These are phyloP conservation scores for Fraxinus xanthoxyloides DNA, from an alignment of 305 asterid genomes.

Conservation along the genomic window DNA sequence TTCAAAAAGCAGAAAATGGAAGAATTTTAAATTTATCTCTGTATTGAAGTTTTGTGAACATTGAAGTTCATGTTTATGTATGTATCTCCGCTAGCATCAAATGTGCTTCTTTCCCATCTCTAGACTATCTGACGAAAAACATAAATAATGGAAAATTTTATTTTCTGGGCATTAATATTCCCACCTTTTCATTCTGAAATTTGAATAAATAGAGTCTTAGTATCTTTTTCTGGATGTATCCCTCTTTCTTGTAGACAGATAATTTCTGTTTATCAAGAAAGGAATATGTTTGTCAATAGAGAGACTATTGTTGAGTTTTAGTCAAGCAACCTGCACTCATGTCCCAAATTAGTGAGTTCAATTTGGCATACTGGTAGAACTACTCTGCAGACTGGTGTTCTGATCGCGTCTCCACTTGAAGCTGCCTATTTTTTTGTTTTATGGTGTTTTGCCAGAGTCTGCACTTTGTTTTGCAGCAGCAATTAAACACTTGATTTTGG, in stretches of 20 bases:
- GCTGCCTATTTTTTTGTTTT: not conserved
- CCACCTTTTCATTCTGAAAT: constrained; percentile 6
- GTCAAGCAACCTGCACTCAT: not conserved
- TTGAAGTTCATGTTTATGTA: not conserved
- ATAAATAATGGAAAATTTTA: not conserved
- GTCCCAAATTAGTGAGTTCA: not conserved
- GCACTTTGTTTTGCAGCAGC: not conserved
- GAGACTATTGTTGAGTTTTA: constrained; percentile 10
- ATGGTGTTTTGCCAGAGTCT: not conserved
- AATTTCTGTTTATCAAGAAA: not conserved
- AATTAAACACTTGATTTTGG: not conserved
- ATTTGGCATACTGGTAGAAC: constrained; percentile 9
- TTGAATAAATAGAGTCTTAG: not conserved
- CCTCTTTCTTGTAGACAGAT: not conserved
- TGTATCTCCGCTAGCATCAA: not conserved
- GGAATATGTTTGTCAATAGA: not conserved
- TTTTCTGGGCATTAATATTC: constrained; percentile 1
- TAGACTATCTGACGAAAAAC: not conserved
- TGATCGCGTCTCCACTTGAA: not conserved
- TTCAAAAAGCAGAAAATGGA: not conserved
- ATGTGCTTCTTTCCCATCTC: not conserved
- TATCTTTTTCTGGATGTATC: constrained; percentile 3
- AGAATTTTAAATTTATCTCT: not conserved
- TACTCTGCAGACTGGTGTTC: not conserved
- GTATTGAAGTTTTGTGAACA: not conserved